A percentile compares a stretch with the other conserved stretches of the same genome.
Evolutionary conservation across 1,284 basidiomycete genomes (phyloP).

Genomic region (Thecaphora frezii): DNA sequence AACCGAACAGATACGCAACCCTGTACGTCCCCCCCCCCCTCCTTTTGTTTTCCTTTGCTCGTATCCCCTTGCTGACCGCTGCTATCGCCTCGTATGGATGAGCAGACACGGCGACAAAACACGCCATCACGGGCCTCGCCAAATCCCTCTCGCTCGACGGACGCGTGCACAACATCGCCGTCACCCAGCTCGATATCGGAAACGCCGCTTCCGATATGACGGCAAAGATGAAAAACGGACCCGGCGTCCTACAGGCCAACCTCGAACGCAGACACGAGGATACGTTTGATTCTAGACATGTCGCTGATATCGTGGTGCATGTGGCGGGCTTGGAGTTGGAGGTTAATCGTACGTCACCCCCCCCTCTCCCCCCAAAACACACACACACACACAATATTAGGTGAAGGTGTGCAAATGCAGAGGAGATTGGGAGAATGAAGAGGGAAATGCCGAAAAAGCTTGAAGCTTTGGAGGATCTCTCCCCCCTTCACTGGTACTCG

Average conservation of each 20-base stretch:
- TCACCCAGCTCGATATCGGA: slow-evolving; percentile 46
- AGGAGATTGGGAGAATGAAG: too few relatives aligned
- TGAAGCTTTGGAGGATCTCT: too few relatives aligned
- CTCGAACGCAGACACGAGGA: neutral
- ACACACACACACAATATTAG: too few relatives aligned
- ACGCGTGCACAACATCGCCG: slow-evolving; percentile 36
- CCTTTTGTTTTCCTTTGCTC: too few relatives aligned
- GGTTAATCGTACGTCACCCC: slow-evolving; percentile 34
- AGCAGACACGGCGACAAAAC: slow-evolving; percentile 48
- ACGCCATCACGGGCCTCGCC: slow-evolving; percentile 41
- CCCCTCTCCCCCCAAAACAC: too few relatives aligned
- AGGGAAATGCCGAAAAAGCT: too few relatives aligned
- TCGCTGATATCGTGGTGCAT: slow-evolving; percentile 39
- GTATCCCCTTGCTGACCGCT: neutral
- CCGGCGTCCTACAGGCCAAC: slow-evolving; percentile 33
- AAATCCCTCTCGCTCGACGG: slow-evolving; percentile 45
- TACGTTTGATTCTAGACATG: slow-evolving; percentile 2
- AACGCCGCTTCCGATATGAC: slow-evolving; percentile 49
- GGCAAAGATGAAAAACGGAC: slow-evolving; percentile 29
- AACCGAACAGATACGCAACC: too few relatives aligned
- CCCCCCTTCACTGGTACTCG: too few relatives aligned
- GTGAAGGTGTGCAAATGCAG: too few relatives aligned
- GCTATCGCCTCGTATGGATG: slow-evolving; percentile 12
- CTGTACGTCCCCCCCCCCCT: too few relatives aligned
- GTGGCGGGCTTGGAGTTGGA: slow-evolving; percentile 42